Percentiles rank a stretch among this genome's conserved stretches.
Evolutionary conservation across 495 filamentous ascomycete genomes (phyloP).

Genomic region (Penicillium mononematosum): DNA sequence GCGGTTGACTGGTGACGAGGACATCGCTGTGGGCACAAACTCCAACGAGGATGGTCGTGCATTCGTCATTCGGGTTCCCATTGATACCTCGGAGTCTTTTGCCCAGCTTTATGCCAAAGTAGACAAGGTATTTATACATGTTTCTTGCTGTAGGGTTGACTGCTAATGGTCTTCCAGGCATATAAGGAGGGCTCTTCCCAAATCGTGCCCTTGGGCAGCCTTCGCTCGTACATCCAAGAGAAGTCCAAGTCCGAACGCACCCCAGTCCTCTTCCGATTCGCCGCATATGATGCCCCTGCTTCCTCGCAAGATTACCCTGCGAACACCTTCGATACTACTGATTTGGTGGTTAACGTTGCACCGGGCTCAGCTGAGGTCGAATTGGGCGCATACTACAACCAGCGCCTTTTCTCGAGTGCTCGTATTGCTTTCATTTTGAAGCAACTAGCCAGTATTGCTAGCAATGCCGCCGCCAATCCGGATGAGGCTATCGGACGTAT

Average conservation of each 20-base stretch:
- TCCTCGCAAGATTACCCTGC: slow-evolving; percentile 48
- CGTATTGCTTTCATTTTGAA: slow-evolving; percentile 46
- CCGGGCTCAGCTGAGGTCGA: slow-evolving; percentile 35
- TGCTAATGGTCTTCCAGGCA: slow-evolving; percentile 25
- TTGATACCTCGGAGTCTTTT: slow-evolving; percentile 43
- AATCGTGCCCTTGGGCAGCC: slow-evolving; percentile 45
- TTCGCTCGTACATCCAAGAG: slow-evolving; percentile 47
- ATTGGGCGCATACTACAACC: slow-evolving; percentile 51
- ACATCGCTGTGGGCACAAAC: slow-evolving; percentile 51
- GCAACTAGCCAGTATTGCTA: slow-evolving; percentile 44
- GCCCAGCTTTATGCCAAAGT: slow-evolving; percentile 43
- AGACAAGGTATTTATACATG: slow-evolving; percentile 39
- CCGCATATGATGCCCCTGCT: slow-evolving; percentile 49
- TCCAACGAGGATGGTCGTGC: slow-evolving; percentile 46
- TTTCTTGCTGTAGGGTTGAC: not conserved
- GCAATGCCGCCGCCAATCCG: slow-evolving; percentile 44
- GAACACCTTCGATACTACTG: slow-evolving; percentile 47
- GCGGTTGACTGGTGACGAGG: slow-evolving; percentile 54
- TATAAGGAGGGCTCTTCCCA: slow-evolving; percentile 47
- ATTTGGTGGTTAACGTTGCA: slow-evolving; percentile 48
- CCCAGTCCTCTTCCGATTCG: slow-evolving; percentile 49
- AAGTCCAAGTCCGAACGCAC: slow-evolving; percentile 43
- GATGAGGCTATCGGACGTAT: slow-evolving; percentile 47
- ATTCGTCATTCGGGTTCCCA: slow-evolving; percentile 48
- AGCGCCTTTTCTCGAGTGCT: slow-evolving; percentile 50